Percentiles rank a stretch among this genome's conserved stretches.
Conservation (phyloP, 2,329 filamentous ascomycete genomes). For the Ophiostoma angusticollis region DNA sequence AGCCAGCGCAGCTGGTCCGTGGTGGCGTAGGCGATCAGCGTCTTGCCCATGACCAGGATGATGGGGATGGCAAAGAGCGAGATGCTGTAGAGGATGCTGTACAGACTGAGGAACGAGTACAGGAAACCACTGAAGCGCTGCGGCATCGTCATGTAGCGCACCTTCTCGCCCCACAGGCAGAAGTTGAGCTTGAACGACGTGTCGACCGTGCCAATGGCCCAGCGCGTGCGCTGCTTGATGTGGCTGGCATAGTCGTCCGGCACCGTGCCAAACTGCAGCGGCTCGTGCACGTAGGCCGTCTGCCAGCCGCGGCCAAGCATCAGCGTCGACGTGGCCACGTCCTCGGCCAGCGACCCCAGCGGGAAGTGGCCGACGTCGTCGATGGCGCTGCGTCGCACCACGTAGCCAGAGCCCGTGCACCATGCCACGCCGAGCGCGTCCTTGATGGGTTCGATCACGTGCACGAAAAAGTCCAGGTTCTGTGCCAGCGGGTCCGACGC, state of each 20-base stretch:
- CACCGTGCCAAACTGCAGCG: conserved; percentile 46
- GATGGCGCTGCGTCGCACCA: conserved; percentile 44
- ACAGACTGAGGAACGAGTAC: conserved; percentile 41
- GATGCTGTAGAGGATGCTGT: no score
- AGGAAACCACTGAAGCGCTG: conserved; percentile 48
- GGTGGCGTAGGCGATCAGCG: conserved; percentile 41
- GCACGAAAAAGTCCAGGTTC: conserved; percentile 45
- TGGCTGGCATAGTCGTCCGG: conserved; percentile 43
- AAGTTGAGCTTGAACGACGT: conserved; percentile 48
- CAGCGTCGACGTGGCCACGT: conserved; percentile 44
- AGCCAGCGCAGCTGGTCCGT: conserved; percentile 44
- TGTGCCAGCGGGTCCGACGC: conserved; percentile 44
- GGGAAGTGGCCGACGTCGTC: conserved; percentile 51
- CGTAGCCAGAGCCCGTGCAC: conserved; percentile 52
- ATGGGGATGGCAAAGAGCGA: conserved; percentile 40
- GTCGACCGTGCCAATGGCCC: conserved; percentile 44
- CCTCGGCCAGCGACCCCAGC: conserved; percentile 45
- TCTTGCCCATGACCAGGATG: conserved; percentile 42
- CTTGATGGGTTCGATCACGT: conserved; percentile 38
- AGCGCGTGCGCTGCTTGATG: conserved; percentile 43
- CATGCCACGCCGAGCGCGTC: conserved; percentile 43
- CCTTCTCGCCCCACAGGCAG: conserved; percentile 40
- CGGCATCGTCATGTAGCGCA: conserved; percentile 39
- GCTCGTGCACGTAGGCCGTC: conserved; percentile 46
- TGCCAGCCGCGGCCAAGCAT: conserved; percentile 50